Evolutionary conservation across 148 eudicot species (phyloP).

Genomic region (Diospyros lotus): DNA sequence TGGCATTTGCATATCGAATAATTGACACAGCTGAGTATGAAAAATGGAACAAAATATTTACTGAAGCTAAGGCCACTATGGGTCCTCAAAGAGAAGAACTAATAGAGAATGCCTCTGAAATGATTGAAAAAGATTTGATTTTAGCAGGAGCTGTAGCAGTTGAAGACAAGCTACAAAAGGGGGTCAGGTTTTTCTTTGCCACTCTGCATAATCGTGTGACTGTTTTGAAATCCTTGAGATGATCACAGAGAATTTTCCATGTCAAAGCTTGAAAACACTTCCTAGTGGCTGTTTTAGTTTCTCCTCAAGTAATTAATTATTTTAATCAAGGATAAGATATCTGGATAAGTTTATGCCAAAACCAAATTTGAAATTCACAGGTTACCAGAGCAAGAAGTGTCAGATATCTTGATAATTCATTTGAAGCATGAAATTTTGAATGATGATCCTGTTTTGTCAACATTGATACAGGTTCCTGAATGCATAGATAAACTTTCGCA

Average conservation of each 20-base stretch:
- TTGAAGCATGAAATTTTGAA: no score
- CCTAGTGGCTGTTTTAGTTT: no score
- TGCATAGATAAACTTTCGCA: conserved; percentile 55
- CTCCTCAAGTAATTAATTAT: no score
- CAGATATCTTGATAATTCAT: no score
- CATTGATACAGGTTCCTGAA: conserved; percentile 36
- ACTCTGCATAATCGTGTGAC: background rate
- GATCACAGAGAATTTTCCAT: no score
- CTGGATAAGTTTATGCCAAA: no score
- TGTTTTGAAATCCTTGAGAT: no score
- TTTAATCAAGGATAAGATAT: no score
- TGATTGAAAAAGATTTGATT: conserved; percentile 47
- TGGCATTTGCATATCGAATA: conserved; percentile 56
- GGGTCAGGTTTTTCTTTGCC: conserved; percentile 30
- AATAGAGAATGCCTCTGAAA: conserved; percentile 44
- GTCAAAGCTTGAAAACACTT: no score
- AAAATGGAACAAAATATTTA: conserved; percentile 34
- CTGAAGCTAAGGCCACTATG: conserved; percentile 40
- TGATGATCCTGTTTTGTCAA: background rate
- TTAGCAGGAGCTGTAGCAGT: conserved; percentile 77
- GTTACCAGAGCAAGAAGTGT: no score
- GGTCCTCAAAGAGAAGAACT: conserved; percentile 47
- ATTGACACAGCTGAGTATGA: conserved; percentile 42
- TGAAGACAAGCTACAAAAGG: conserved; percentile 69
- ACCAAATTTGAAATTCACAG: no score